phyloP scores from a whole-genome alignment of 768 basidiomycete species.

The Suillus occidentalis region DNA sequence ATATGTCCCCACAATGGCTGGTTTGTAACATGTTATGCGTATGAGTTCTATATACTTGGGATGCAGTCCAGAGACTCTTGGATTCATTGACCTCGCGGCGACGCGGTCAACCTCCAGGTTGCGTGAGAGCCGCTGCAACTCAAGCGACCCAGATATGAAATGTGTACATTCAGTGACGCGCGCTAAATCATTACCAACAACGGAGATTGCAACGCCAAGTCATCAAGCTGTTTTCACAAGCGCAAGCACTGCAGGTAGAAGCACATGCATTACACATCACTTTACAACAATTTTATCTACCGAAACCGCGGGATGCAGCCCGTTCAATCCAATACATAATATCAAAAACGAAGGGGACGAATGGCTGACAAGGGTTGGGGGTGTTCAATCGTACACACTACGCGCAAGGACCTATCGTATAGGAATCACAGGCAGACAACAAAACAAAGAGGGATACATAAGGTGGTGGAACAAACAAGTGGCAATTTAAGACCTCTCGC shows the following conservation, averaged over 20 bases:
- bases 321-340: constrained; percentile 9
- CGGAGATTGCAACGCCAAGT: neutral
- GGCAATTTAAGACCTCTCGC: constrained; percentile 69
- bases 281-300: constrained; percentile 31
- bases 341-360: constrained; percentile 6
- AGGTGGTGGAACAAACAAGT: neutral
- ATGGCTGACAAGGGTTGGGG: constrained; percentile 8
- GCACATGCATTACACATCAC: constrained; percentile 25
- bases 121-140: neutral
- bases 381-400: constrained; percentile 32
- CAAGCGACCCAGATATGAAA: neutral
- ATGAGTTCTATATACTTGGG: neutral
- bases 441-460: constrained; percentile 10
- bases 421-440: constrained; percentile 16
- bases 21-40: constrained; percentile 6
- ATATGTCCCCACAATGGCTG: constrained; percentile 43
- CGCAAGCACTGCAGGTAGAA: constrained; percentile 14
- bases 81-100: neutral
- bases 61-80: neutral
- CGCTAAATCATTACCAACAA: neutral
- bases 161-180: neutral
- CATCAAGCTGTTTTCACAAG: neutral
- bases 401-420: constrained; percentile 26
- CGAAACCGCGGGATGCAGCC: constrained; percentile 9
- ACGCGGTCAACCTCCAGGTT: neutral